A percentile compares a stretch with the other conserved stretches of the same genome.
Evolutionary conservation across 2,329 filamentous ascomycete genomes (phyloP).

Genomic region (Hypomyces perniciosus): DNA sequence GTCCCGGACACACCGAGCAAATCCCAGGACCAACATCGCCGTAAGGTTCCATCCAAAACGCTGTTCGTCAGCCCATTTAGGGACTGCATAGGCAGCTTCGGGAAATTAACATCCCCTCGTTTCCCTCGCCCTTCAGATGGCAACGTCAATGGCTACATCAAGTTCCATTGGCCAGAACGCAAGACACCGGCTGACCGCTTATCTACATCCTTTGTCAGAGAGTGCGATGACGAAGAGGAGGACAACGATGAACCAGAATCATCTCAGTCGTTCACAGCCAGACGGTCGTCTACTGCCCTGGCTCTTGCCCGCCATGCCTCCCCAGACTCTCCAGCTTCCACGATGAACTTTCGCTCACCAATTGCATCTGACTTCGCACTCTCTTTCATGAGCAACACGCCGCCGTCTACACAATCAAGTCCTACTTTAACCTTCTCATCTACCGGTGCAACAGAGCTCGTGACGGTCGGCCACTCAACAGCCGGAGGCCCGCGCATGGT

Average conservation of each 20-base stretch:
- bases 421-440: background rate
- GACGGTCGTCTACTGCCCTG: background rate
- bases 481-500: constrained; percentile 9
- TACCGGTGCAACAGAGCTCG: background rate
- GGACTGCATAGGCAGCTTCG: constrained; percentile 25
- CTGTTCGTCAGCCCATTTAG: constrained; percentile 27
- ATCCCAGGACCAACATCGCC: constrained; percentile 11
- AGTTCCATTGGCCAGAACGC: constrained; percentile 29
- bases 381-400: background rate
- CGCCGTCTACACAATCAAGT: background rate
- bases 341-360: background rate
- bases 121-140: constrained; percentile 28
- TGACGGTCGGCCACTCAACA: background rate
- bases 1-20: constrained; percentile 2
- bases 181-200: background rate
- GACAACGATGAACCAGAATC: background rate
- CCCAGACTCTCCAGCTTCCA: background rate
- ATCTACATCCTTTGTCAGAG: background rate
- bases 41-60: constrained; percentile 6
- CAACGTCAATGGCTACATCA: constrained; percentile 33
- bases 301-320: background rate
- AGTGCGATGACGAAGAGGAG: background rate
- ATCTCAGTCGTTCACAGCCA: background rate
- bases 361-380: background rate
- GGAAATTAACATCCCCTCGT: constrained; percentile 16